phyloP scores from a whole-genome alignment of 2,329 filamentous ascomycete genomes.

The Xylaria sp. region DNA sequence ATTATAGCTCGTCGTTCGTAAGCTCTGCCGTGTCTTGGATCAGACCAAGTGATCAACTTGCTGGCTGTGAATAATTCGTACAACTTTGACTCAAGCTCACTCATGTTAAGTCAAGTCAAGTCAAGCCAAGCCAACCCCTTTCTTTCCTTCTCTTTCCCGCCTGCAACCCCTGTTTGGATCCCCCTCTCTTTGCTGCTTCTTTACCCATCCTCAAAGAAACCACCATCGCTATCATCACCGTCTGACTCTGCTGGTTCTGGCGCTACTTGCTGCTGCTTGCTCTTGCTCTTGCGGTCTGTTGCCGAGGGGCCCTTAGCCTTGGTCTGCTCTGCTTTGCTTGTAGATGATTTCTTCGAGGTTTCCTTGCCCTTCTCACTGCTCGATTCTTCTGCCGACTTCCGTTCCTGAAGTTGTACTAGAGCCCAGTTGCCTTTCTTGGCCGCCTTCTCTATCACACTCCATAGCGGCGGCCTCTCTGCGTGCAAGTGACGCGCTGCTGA shows the following conservation, averaged over 20 bases:
- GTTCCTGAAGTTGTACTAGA: slow-evolving; percentile 29
- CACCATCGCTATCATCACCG: slow-evolving; percentile 46
- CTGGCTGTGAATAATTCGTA: background rate
- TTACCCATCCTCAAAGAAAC: slow-evolving; percentile 49
- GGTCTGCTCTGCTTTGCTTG: slow-evolving; percentile 9
- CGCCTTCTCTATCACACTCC: slow-evolving; percentile 60
- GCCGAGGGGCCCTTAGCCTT: slow-evolving; percentile 17
- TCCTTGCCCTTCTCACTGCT: slow-evolving; percentile 12
- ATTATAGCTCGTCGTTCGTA: background rate
- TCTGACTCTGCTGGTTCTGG: slow-evolving; percentile 26
- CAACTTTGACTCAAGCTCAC: background rate
- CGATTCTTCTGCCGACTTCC: slow-evolving; percentile 20
- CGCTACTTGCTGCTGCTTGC: slow-evolving; percentile 36
- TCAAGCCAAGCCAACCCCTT: background rate
- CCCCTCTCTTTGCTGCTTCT: background rate
- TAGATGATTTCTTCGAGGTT: slow-evolving; percentile 11
- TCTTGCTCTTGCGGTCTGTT: slow-evolving; percentile 23
- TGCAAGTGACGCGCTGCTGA: slow-evolving; percentile 39
- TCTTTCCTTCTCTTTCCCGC: slow-evolving; percentile 19
- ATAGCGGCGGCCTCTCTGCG: slow-evolving; percentile 55
- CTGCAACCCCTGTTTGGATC: background rate
- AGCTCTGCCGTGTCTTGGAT: background rate
- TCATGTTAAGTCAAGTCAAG: too few species aligned
- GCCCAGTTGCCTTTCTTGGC: slow-evolving; percentile 37
- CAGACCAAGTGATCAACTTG: background rate